Evolutionary conservation across 179 eudicot species (phyloP), one percentile per base, ranked within the genome.

Genomic region (Heliamphora pulchella): DNA sequence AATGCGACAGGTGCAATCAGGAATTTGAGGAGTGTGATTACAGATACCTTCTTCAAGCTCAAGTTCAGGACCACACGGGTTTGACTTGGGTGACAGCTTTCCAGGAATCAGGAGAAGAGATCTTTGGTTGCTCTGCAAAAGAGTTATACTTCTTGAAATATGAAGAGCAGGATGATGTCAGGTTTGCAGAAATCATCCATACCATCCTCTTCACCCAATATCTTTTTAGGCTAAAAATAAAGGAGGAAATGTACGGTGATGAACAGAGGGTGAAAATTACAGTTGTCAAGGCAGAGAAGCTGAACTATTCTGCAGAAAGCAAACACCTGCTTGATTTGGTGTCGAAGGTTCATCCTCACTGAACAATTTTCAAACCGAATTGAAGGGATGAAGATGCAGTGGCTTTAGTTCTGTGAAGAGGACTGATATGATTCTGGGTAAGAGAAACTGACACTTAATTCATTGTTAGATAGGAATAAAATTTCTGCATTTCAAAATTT

Each of bases 11-110:
- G 64, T 96, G 99, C 83, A 91, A 92, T 82, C 97, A 92, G 87
- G 99, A 94, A 76, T 92, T 94, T 70, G 98, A 96, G 83, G 97
- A 94, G 77, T 94, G 98, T 86, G 98, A 94, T 91, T 96, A 94
- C 76, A 88, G 99, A 67, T 96, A 94, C 80, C 91, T 96, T 71
- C 99, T 96, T 74, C 99, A 94, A 86, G 92, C 90, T 75, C 99
- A 96, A 82, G 81, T 96, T 81, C 98, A 92, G 76, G 99, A 96
- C 85, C 93, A 92, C 78, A 86, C 94, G 2, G 98, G 99, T 39
- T 76, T 94, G 82, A 90, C 88, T 8, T 94, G 98, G 97, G 94
- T 94, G 48, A 96, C 99, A 2, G 96, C 98, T 63, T 96, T 96
- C 72, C 98, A 94, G 83, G 99, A 96, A 86, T 41, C 92, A 0